Conservation (phyloP, 75 land plant species). For the Pinus taeda region DNA sequence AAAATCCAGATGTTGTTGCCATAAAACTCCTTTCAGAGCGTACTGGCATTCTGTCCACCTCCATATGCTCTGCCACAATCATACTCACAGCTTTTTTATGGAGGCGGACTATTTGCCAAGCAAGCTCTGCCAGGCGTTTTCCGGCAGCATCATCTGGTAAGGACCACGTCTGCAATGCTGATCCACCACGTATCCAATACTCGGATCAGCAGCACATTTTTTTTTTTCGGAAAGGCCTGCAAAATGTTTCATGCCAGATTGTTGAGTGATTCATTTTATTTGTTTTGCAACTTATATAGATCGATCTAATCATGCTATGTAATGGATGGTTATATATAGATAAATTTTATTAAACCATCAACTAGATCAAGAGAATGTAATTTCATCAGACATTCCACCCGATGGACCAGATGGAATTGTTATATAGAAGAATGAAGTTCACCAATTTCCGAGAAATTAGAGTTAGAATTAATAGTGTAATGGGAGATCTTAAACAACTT, state of each 20-base stretch:
- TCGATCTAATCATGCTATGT: too few relatives aligned
- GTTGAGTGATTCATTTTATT: not conserved
- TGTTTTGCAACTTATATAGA: not conserved
- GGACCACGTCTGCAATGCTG: not conserved
- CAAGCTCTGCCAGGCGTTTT: conserved; percentile 8
- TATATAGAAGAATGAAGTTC: too few relatives aligned
- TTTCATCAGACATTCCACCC: too few relatives aligned
- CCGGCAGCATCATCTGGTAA: conserved; percentile 1
- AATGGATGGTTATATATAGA: too few relatives aligned
- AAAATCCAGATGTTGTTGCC: conserved; percentile 8
- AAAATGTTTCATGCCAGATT: not conserved
- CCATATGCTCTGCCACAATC: not conserved
- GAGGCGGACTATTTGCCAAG: conserved; percentile 9
- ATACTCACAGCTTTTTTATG: not conserved
- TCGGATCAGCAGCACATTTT: not conserved
- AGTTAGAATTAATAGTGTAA: too few relatives aligned
- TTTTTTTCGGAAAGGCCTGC: not conserved
- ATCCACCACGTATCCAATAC: not conserved
- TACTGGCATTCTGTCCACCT: conserved; percentile 14
- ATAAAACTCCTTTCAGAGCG: conserved; percentile 9
- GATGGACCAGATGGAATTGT: too few relatives aligned
- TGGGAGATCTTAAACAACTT: too few relatives aligned
- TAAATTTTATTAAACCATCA: too few relatives aligned
- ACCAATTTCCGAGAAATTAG: too few relatives aligned
- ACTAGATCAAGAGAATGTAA: too few relatives aligned